A percentile compares a stretch with the other conserved stretches of the same genome.
Evolutionary conservation across 2,329 filamentous ascomycete species (phyloP).

Genomic region (Colletotrichum incanum): DNA sequence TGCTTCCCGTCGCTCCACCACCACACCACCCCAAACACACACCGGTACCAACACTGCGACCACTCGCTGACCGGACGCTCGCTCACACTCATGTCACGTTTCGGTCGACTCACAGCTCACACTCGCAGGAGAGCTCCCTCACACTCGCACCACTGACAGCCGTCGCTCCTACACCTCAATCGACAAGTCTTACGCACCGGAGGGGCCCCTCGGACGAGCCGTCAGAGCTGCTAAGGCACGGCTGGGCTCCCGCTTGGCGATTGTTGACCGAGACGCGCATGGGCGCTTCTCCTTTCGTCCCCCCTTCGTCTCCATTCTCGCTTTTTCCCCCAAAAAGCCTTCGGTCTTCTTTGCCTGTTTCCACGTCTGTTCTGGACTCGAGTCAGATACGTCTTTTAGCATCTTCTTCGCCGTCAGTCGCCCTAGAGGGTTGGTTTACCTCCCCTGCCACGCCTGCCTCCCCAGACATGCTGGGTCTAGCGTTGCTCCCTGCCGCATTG

Average conservation of each 20-base stretch:
- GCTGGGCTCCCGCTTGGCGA: conserved; percentile 21
- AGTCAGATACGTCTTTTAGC: neutral
- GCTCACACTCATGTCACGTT: neutral
- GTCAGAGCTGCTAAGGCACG: conserved; percentile 28
- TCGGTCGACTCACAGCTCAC: conserved; percentile 1
- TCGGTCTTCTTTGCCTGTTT: neutral
- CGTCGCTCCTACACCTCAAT: conserved; percentile 16
- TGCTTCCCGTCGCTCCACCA: conserved; percentile 27
- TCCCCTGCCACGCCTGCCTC: conserved; percentile 27
- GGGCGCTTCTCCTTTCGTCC: conserved; percentile 1
- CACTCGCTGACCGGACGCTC: neutral
- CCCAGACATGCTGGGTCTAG: conserved; percentile 33
- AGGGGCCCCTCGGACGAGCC: conserved; percentile 15
- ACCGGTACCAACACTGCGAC: neutral
- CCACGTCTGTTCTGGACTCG: neutral
- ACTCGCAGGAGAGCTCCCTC: conserved; percentile 6
- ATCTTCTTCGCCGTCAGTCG: conserved; percentile 3
- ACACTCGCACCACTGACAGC: conserved; percentile 19
- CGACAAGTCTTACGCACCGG: neutral
- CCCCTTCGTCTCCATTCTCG: conserved; percentile 5
- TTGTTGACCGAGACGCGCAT: conserved; percentile 38
- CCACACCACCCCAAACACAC: conserved; percentile 9
- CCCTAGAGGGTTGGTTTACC: conserved; percentile 8
- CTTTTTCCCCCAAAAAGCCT: neutral
- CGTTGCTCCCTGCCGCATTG: conserved; percentile 32